A percentile compares a stretch with the other conserved stretches of the same genome.
These are phyloP conservation scores for Pilaira anomala DNA, from an alignment of 192 early-diverging fungal genomes.

Conservation along the genomic window DNA sequence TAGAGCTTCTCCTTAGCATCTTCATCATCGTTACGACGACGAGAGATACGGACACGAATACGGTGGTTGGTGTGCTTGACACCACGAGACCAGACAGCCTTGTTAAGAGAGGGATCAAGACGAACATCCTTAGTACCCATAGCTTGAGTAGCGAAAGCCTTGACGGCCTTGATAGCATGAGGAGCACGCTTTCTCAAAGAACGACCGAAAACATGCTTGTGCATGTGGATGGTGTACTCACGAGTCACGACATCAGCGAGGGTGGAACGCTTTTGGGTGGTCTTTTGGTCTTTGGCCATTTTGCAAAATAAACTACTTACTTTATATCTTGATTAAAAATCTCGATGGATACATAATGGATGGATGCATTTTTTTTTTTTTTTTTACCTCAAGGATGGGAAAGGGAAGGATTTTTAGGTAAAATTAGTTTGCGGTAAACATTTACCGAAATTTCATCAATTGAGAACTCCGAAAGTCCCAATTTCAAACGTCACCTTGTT, in stretches of 20 bases:
- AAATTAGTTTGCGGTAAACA: no score
- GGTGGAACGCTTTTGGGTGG: conserved; percentile 67
- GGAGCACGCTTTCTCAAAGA: conserved; percentile 97
- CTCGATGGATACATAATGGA: background rate
- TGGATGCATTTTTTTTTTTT: background rate
- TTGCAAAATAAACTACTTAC: no score
- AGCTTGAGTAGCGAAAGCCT: conserved; percentile 82
- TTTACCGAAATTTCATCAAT: no score
- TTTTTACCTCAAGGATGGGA: background rate
- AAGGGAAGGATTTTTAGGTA: background rate
- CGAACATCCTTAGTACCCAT: conserved; percentile 98
- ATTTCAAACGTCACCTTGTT: no score
- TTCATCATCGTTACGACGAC: conserved; percentile 97
- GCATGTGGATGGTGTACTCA: conserved; percentile 99
- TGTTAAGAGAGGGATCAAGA: conserved; percentile 93
- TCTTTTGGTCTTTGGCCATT: background rate
- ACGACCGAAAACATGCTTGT: conserved; percentile 84
- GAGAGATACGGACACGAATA: conserved; percentile 90
- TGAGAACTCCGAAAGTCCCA: no score
- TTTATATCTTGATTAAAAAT: no score
- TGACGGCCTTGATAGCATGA: conserved; percentile 90
- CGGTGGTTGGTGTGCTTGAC: conserved; percentile 94
- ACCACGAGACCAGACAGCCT: conserved; percentile 90
- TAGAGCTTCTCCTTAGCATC: conserved; percentile 96
- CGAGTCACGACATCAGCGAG: conserved; percentile 90